These are phyloP conservation scores for Tardiomyces digboiensis DNA, from an alignment of 1,139 yeast genomes.

Conservation along the genomic window DNA sequence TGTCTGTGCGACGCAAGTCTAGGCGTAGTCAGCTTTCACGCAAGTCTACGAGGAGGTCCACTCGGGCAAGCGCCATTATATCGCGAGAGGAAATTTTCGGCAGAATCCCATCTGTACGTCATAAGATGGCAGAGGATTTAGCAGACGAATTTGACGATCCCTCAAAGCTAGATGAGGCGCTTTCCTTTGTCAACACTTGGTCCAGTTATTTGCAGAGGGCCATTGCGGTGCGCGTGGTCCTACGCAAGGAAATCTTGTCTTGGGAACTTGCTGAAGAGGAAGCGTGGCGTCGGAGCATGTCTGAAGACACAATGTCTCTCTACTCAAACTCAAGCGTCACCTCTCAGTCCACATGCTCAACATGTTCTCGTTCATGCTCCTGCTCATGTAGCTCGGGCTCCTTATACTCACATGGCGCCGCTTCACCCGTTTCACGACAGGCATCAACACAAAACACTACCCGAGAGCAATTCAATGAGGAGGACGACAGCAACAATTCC, in stretches of 20 bases:
- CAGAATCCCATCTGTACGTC: neutral
- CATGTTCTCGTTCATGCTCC: neutral
- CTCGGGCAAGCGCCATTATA: neutral
- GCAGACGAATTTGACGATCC: neutral
- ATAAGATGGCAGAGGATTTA: neutral
- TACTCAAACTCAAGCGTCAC: too few species aligned
- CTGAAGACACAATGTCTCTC: neutral
- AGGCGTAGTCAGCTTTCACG: neutral
- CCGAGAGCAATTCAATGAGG: too few species aligned
- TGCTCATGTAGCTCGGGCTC: neutral
- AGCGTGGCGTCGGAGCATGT: constrained; percentile 4
- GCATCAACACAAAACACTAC: too few species aligned
- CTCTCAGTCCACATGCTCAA: neutral
- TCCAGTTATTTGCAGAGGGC: constrained; percentile 23
- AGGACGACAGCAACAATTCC: too few species aligned
- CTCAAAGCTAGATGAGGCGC: constrained; percentile 5
- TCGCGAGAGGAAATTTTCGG: neutral
- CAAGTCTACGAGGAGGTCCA: neutral
- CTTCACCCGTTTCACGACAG: too few species aligned
- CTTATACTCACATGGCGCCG: neutral
- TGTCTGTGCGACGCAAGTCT: too few species aligned
- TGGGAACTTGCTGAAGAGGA: constrained; percentile 17
- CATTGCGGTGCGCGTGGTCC: constrained; percentile 23
- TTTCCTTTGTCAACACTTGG: constrained; percentile 27
- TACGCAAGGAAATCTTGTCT: constrained; percentile 20